Evolutionary conservation across 2,329 filamentous ascomycete genomes (phyloP).

Genomic region (Colletotrichum gigasporum): DNA sequence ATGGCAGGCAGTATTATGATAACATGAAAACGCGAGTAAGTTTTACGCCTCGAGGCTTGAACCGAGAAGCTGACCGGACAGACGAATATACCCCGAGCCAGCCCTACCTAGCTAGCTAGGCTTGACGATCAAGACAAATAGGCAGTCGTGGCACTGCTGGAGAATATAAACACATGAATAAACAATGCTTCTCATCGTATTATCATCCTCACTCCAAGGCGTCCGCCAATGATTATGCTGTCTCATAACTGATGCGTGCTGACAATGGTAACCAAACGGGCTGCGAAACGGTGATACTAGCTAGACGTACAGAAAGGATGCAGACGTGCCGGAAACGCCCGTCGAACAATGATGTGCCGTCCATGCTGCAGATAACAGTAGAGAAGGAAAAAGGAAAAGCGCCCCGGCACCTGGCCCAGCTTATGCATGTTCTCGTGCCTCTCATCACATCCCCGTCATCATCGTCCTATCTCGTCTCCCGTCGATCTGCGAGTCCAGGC

Average conservation of each 20-base stretch:
- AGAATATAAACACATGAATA: no score
- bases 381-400: not conserved
- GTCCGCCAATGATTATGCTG: slow-evolving; percentile 1
- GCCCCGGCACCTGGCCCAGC: not conserved
- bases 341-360: not conserved
- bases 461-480: no score
- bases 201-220: slow-evolving; percentile 1
- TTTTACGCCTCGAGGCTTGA: not conserved
- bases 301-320: not conserved
- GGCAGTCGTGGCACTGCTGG: no score
- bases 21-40: slow-evolving; percentile 1
- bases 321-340: slow-evolving; percentile 13
- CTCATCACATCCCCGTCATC: no score
- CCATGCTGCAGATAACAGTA: not conserved
- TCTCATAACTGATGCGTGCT: slow-evolving; percentile 8
- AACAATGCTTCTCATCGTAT: slow-evolving; percentile 6
- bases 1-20: not conserved
- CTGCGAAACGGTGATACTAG: no score
- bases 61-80: not conserved
- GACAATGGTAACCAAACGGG: not conserved
- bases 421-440: not conserved
- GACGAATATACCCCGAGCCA: slow-evolving; percentile 2
- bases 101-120: no score
- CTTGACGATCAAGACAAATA: not conserved
- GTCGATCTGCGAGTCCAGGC: no score